Evolutionary conservation across 176 grass and related monocot genomes (phyloP), one percentile per base, ranked within the genome.

Genomic region (Avena insularis): DNA sequence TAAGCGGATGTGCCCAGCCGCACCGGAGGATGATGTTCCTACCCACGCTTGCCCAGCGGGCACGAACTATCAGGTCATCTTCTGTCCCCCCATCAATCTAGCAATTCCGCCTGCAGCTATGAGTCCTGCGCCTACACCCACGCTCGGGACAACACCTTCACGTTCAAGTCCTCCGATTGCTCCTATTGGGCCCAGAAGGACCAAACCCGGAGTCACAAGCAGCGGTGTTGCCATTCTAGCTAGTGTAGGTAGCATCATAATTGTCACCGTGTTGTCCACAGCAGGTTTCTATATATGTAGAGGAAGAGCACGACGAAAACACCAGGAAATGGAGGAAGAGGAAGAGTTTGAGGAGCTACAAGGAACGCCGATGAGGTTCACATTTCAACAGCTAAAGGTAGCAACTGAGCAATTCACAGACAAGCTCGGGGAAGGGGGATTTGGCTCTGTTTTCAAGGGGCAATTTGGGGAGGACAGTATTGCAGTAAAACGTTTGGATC

Each of bases 401-500:
- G 68, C 86, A 45, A 87, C 86, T 0, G 0, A 55, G 0, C 57
- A 87, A 3, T 87, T 87, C 71, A 65, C 3, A 8, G 2, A 67
- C 0, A 83, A 88, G 38, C 62, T 88, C 0, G 87, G 73, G 25
- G 80, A 88, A 83, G 87, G 81, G n/a, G 80, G 81, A 20, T 88
- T 83, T 79, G 81, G 81, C 9, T 79, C 87, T 79, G 81, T 88
- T 78, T 88, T 88, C 0, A 20, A 78, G 5, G 87, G 87, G 2
- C 51, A 20, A 29, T 40, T 71, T 3, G 38, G 63, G 0, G 61
- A 71, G 0, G 63, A 83, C 38, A 83, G 17, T 23, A 83, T 88
- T 1, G 81, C 74, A 3, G 87, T 79, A 6, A 88, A 88, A 58
- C 63, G 81, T 58, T 88, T 93, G 82, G 67, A 88, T 62, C 35